These are phyloP conservation scores for Gypsophila paniculata DNA, from an alignment of 179 eudicot genomes.

Conservation along the genomic window DNA sequence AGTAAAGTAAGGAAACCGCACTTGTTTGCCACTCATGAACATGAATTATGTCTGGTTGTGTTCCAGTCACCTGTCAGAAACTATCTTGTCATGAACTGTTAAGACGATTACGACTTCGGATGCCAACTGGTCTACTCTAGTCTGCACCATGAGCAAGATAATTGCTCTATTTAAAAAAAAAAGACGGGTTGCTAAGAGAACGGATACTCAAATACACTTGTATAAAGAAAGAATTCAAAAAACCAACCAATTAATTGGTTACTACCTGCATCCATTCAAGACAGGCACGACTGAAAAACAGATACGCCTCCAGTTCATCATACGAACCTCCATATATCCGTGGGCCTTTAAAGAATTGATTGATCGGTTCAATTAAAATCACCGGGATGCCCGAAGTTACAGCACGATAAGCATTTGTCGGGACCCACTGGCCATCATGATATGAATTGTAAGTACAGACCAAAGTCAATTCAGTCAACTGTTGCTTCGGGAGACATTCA, in stretches of 20 bases:
- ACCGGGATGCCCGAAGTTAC: slow-evolving; percentile 64
- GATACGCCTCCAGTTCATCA: slow-evolving; percentile 77
- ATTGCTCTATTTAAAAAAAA: neutral
- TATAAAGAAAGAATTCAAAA: neutral
- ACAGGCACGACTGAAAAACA: slow-evolving; percentile 85
- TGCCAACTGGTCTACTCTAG: no score
- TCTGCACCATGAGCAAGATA: neutral
- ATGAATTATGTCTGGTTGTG: slow-evolving; percentile 80
- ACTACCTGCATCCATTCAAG: slow-evolving; percentile 90
- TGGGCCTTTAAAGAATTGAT: slow-evolving; percentile 66
- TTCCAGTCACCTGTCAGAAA: slow-evolving; percentile 55
- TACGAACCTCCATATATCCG: slow-evolving; percentile 78
- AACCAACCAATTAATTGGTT: neutral
- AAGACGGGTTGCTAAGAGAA: neutral
- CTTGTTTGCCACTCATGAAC: slow-evolving; percentile 94
- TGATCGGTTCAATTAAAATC: slow-evolving; percentile 61
- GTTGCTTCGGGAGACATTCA: slow-evolving; percentile 67
- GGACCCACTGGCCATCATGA: slow-evolving; percentile 68
- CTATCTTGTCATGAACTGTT: neutral
- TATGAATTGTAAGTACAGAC: slow-evolving; percentile 52
- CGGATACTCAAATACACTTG: neutral
- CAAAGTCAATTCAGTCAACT: slow-evolving; percentile 48
- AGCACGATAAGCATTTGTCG: slow-evolving; percentile 68
- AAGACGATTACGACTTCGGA: neutral
- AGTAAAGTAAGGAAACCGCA: slow-evolving; percentile 67